Evolutionary conservation across 2,329 filamentous ascomycete genomes (phyloP), one percentile per base, ranked within the genome.

Genomic region (Onygenales sp.): DNA sequence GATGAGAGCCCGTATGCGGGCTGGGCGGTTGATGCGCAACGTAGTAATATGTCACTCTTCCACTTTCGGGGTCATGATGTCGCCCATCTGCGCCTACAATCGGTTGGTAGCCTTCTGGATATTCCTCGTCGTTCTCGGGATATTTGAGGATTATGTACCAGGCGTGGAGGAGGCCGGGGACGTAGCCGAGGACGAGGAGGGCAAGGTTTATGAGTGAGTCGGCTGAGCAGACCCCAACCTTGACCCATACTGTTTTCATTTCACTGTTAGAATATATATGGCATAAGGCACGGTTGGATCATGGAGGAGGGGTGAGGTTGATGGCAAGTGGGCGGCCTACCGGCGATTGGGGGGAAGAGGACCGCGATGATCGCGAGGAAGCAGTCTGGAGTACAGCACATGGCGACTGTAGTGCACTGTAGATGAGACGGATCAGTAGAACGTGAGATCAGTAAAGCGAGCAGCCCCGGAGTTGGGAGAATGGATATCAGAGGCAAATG

Each of bases 111-210:
- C 58, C 58, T n/a, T 77, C 70, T 35, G 61, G 63, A 52, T 75
- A 68, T 58, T 86, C 82, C 69, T 80, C 80, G 55, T 84, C 78
- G 61, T 74, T 71, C 57, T 96, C 92, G 55, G 93, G 93, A 69
- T 86, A 88, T 67, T 88, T 86, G 64, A 88, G 82, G 72, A 98
- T 96, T 72, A 97, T 95, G 79, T 97, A 98, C 92, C 93, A 97
- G 58, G 91, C 83, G 75, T 98, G 93, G 2, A 98, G 75, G 49
- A 97, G 85, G 57, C 92, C 92, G 17, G 92, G 92, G 56, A 97
- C 72, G 66, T 79, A 89, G 63, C 85, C 87, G 21, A 92, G 82
- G 52, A 82, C 68, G 71, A 87, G 93, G 64, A 97, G 89, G 46
- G 91, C 85, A 70, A 97, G 85, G 76, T 98, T 98, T 77, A 98